These are phyloP conservation scores for Pythium utonaiense DNA, from an alignment of 352 stramenopile genomes.

Conservation along the genomic window DNA sequence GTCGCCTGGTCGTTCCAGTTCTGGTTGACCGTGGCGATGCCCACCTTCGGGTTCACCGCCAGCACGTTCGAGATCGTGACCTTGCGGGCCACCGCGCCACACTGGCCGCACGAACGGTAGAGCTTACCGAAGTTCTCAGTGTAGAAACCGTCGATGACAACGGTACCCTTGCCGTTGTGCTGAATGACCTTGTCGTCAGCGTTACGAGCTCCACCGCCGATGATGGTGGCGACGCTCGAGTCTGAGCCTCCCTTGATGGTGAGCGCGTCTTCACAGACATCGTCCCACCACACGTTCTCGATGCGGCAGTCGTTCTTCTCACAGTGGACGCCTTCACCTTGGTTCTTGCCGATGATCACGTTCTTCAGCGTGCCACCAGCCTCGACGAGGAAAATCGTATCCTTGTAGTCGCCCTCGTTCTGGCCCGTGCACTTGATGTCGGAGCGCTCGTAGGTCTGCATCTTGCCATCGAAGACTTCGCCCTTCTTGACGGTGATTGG, in stretches of 20 bases:
- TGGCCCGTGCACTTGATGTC: slow-evolving; percentile 19
- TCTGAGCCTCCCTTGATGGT: slow-evolving; percentile 39
- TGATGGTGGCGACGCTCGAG: slow-evolving; percentile 29
- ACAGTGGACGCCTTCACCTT: slow-evolving; percentile 23
- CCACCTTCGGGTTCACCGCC: slow-evolving; percentile 22
- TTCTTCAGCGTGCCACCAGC: slow-evolving; percentile 29
- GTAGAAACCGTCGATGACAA: slow-evolving; percentile 46
- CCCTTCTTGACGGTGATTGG: slow-evolving; percentile 23
- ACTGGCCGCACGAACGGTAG: slow-evolving; percentile 40
- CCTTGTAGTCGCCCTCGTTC: slow-evolving; percentile 7
- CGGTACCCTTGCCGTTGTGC: slow-evolving; percentile 39
- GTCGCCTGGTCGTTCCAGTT: slow-evolving; percentile 25
- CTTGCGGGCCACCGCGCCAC: slow-evolving; percentile 17
- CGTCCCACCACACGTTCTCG: slow-evolving; percentile 54
- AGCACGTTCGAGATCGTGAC: slow-evolving; percentile 27
- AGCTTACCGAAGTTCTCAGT: slow-evolving; percentile 44
- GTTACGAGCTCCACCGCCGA: slow-evolving; percentile 34
- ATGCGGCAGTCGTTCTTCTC: slow-evolving; percentile 36
- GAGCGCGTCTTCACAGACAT: slow-evolving; percentile 44
- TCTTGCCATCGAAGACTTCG: slow-evolving; percentile 29
- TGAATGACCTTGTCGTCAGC: slow-evolving; percentile 54
- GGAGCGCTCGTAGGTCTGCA: slow-evolving; percentile 35
- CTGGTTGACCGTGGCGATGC: slow-evolving; percentile 27
- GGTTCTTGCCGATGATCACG: slow-evolving; percentile 32
- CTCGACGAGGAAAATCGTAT: slow-evolving; percentile 25